These are phyloP conservation scores for Saccharomyces uvarum DNA, from an alignment of 1,139 yeast genomes.

Conservation along the genomic window DNA sequence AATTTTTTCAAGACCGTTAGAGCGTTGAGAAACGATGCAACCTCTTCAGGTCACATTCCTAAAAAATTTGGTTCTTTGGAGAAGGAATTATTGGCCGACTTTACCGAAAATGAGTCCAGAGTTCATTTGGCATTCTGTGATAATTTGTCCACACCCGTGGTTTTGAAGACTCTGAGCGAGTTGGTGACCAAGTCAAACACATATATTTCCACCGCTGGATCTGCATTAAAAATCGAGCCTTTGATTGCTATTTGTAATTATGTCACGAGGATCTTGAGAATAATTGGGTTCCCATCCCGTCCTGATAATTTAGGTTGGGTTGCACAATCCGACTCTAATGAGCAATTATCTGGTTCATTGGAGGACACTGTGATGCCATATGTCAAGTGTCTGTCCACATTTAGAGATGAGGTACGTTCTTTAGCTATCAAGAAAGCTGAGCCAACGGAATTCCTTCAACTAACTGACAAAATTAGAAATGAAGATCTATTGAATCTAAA, in stretches of 20 bases:
- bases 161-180: slow-evolving; percentile 56
- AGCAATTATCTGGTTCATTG: slow-evolving; percentile 29
- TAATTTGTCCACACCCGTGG: slow-evolving; percentile 73
- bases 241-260: slow-evolving; percentile 57
- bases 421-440: slow-evolving; percentile 62
- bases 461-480: slow-evolving; percentile 55
- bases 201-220: slow-evolving; percentile 51
- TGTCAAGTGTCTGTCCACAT: slow-evolving; percentile 65
- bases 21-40: slow-evolving; percentile 59
- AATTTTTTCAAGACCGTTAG: slow-evolving; percentile 80
- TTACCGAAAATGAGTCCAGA: slow-evolving; percentile 48
- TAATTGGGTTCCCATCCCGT: slow-evolving; percentile 71
- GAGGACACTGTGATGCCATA: slow-evolving; percentile 76
- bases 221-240: slow-evolving; percentile 56
- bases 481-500: slow-evolving; percentile 64
- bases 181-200: slow-evolving; percentile 64
- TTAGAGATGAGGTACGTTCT: slow-evolving; percentile 73
- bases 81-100: slow-evolving; percentile 45
- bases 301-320: slow-evolving; percentile 75
- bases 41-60: slow-evolving; percentile 32
- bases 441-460: slow-evolving; percentile 45
- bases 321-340: slow-evolving; percentile 32
- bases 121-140: slow-evolving; percentile 81
- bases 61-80: slow-evolving; percentile 51
- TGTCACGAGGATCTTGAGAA: slow-evolving; percentile 59